Evolutionary conservation across 331 rosid genomes (phyloP), one percentile per base, ranked within the genome.

Genomic region (Arachis monticola): DNA sequence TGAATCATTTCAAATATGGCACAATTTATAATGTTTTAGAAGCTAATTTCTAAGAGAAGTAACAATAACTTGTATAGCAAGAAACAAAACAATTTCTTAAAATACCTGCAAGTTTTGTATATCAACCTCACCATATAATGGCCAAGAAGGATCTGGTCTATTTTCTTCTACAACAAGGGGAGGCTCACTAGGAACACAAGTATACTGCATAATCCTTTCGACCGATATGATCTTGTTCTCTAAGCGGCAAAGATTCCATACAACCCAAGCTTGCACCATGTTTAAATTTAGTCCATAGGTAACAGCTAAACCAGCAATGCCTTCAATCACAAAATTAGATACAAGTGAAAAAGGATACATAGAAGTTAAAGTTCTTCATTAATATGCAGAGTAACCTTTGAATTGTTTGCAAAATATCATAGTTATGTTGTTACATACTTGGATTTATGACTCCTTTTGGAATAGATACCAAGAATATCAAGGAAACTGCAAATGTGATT

Each of bases 181-280:
- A 50, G 97, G 97, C 81, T 92, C 97, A 75, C 88, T 86, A 6
- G 86, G 86, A 72, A 86, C 72, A 8, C 47, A 38, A 61, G 89
- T 82, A 74, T 90, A 90, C 32, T 90, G 97, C 60, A 88, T 72
- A 70, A 92, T 82, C 84, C 97, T 88, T 84, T 92, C 97, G 0
- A 92, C 93, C 8, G 97, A 90, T 83, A 92, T 92, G 50, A 92
- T 92, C 59, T 71, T 88, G 82, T 88, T 92, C 85, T 92, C 96
- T 87, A 88, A 55, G 42, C 74, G 79, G 84, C 96, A 90, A 60
- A 90, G 85, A 67, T 73, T 86, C 97, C 92, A 90, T 69, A 90
- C 84, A 66, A 87, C 79, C 92, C 70, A 72, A 64, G 86, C 73
- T 83, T 88, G 93, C 73, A 88, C 52, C 73, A 22, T 75, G 78